These are phyloP conservation scores for Parastagonospora avenae DNA, from an alignment of 2,329 filamentous ascomycete genomes.

Conservation along the genomic window DNA sequence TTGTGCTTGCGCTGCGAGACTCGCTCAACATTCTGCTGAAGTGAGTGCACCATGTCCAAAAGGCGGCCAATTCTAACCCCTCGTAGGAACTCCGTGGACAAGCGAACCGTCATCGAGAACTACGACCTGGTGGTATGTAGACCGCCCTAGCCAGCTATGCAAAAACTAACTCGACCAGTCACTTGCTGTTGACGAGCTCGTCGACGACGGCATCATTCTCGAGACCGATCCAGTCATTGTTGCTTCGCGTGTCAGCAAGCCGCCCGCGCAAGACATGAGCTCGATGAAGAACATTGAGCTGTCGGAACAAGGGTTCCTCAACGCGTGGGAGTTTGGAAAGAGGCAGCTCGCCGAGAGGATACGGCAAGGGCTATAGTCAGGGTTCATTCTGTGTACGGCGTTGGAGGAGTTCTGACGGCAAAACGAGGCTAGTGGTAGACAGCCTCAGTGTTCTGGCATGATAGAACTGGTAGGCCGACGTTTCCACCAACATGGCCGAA, in stretches of 20 bases:
- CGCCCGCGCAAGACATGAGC: slow-evolving; percentile 83
- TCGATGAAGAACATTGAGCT: slow-evolving; percentile 94
- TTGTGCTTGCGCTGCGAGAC: slow-evolving; percentile 88
- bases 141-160: slow-evolving; percentile 43
- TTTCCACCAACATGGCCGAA: slow-evolving; percentile 7
- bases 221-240: slow-evolving; percentile 97
- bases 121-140: slow-evolving; percentile 79
- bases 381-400: slow-evolving; percentile 27
- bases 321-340: slow-evolving; percentile 92
- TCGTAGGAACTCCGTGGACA: slow-evolving; percentile 87
- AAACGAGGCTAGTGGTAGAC: slow-evolving; percentile 17
- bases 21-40: slow-evolving; percentile 90
- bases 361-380: slow-evolving; percentile 67
- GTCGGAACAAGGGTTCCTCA: slow-evolving; percentile 93
- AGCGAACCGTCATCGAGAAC: slow-evolving; percentile 97
- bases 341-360: slow-evolving; percentile 88
- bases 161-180: slow-evolving; percentile 86
- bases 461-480: slow-evolving; percentile 11
- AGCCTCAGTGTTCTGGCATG: slow-evolving; percentile 6
- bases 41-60: slow-evolving; percentile 56
- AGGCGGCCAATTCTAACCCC: not conserved
- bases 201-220: slow-evolving; percentile 79
- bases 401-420: slow-evolving; percentile 36
- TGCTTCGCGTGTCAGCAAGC: slow-evolving; percentile 87
- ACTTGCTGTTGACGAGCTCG: slow-evolving; percentile 83